Evolutionary conservation across 2,329 filamentous ascomycete genomes (phyloP).

Genomic region (Colletotrichum scovillei): DNA sequence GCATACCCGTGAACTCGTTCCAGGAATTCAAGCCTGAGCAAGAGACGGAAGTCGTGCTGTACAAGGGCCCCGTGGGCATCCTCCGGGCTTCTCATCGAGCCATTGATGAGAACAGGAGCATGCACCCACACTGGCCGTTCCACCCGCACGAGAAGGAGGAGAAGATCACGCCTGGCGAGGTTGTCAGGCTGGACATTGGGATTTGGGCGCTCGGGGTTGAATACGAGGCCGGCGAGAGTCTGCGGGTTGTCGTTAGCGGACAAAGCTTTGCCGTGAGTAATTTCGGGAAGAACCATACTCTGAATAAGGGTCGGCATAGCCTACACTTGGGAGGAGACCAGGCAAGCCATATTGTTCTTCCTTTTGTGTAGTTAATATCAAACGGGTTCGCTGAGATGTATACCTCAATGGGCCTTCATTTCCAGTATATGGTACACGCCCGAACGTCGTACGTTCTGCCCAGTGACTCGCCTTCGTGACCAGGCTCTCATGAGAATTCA

Average conservation of each 20-base stretch:
- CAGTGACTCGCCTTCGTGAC: not conserved
- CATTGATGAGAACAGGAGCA: constrained; percentile 39
- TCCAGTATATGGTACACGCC: no score
- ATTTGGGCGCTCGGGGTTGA: constrained; percentile 45
- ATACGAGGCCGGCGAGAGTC: constrained; percentile 41
- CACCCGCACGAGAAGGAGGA: constrained; percentile 24
- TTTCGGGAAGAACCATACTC: constrained; percentile 1
- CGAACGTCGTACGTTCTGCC: no score
- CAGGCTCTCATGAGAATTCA: not conserved
- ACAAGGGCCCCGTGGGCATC: constrained; percentile 41
- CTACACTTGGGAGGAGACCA: constrained; percentile 39
- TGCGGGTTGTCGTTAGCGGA: constrained; percentile 40
- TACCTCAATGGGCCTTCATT: no score
- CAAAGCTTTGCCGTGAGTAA: constrained; percentile 36
- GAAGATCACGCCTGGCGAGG: constrained; percentile 36
- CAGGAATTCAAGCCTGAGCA: constrained; percentile 38
- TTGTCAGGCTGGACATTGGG: constrained; percentile 43
- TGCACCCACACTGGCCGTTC: constrained; percentile 43
- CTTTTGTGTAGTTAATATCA: constrained; percentile 15
- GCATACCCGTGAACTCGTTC: constrained; percentile 35
- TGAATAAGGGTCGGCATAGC: constrained; percentile 38
- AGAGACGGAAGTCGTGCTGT: constrained; percentile 40
- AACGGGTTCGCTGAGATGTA: not conserved
- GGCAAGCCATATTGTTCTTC: constrained; percentile 38
- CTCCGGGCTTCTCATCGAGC: constrained; percentile 40